A percentile compares a stretch with the other conserved stretches of the same genome.
Evolutionary conservation across 169 alveolate species (phyloP).

Genomic region (Eimeria acervulina): DNA sequence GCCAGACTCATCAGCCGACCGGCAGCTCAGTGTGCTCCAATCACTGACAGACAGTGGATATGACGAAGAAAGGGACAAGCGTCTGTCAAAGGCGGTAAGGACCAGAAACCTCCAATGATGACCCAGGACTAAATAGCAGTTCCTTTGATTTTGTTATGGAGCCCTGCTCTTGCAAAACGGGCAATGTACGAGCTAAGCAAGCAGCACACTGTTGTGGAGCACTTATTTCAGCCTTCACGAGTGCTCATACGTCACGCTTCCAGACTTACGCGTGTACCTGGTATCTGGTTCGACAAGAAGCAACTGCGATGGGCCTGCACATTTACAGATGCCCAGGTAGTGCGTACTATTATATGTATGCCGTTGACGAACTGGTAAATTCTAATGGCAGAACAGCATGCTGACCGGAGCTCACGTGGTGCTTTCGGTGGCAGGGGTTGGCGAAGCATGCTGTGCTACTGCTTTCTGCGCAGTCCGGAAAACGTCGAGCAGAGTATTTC

Average conservation of each 20-base stretch:
- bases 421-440: background rate
- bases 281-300: slow-evolving; percentile 85
- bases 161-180: background rate
- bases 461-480: slow-evolving; percentile 36
- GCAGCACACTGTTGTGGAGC: background rate
- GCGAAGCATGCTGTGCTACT: background rate
- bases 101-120: background rate
- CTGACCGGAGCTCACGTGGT: too few relatives aligned
- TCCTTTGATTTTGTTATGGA: background rate
- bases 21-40: background rate
- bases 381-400: background rate
- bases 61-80: slow-evolving; percentile 79
- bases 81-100: slow-evolving; percentile 81
- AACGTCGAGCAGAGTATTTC: slow-evolving; percentile 77
- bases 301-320: slow-evolving; percentile 86
- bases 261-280: slow-evolving; percentile 82
- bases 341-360: background rate
- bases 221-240: slow-evolving; percentile 68
- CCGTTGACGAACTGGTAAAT: background rate
- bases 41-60: slow-evolving; percentile 51
- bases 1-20: background rate
- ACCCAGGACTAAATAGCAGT: too few relatives aligned
- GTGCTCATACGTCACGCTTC: slow-evolving; percentile 82
- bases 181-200: background rate
- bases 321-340: slow-evolving; percentile 64